Conservation (phyloP, 495 filamentous ascomycete genomes). For the Daldinia bambusicola region DNA sequence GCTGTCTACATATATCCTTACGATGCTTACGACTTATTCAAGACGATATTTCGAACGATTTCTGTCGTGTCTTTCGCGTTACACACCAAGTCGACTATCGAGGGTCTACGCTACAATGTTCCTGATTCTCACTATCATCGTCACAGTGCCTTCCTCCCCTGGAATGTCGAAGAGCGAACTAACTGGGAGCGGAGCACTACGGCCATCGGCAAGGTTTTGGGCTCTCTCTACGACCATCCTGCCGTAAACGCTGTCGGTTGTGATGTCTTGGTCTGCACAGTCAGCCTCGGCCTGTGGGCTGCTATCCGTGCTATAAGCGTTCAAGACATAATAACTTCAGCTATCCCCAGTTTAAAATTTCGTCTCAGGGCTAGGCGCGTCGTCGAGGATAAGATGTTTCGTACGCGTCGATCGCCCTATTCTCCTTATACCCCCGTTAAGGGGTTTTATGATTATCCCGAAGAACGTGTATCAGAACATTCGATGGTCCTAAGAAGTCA, state of each 20-base stretch:
- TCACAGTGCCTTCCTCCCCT: conserved; percentile 55
- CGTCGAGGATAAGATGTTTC: conserved; percentile 17
- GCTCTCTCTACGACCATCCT: conserved; percentile 58
- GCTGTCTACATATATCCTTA: conserved; percentile 51
- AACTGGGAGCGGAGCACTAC: conserved; percentile 55
- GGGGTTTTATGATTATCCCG: conserved; percentile 29
- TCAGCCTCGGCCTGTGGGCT: conserved; percentile 65
- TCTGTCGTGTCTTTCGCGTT: conserved; percentile 50
- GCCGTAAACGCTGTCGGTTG: conserved; percentile 58
- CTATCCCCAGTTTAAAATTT: conserved; percentile 36
- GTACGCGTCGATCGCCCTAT: background rate
- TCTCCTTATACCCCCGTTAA: conserved; percentile 13
- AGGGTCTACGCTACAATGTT: conserved; percentile 53
- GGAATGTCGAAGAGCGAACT: conserved; percentile 54
- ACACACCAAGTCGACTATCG: conserved; percentile 52
- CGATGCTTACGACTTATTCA: conserved; percentile 52
- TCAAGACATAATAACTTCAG: conserved; percentile 50
- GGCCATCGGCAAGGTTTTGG: conserved; percentile 55
- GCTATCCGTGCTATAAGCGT: conserved; percentile 60
- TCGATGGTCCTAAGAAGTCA: conserved; percentile 43
- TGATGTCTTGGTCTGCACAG: conserved; percentile 61
- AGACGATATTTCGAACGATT: conserved; percentile 55
- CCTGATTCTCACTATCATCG: conserved; percentile 58
- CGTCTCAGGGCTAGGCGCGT: background rate
- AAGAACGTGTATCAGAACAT: conserved; percentile 32